Conservation (phyloP, 305 asterid genomes). For the Solanum aculeatissimum region DNA sequence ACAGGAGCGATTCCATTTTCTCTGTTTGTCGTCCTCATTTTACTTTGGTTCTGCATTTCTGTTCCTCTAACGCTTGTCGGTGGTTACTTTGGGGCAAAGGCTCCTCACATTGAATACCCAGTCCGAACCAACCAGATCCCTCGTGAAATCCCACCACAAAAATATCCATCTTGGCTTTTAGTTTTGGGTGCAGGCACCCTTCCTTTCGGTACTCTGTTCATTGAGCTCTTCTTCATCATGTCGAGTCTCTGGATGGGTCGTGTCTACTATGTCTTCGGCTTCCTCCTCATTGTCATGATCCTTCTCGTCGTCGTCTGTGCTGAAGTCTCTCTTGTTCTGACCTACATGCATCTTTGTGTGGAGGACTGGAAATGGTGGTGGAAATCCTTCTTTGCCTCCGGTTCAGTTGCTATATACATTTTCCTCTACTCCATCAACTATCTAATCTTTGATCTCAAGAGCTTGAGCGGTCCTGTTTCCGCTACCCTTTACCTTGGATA, state of each 20-base stretch:
- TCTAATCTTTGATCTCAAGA: conserved; percentile 29
- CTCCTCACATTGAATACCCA: conserved; percentile 33
- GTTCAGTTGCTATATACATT: conserved; percentile 33
- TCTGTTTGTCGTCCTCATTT: conserved; percentile 23
- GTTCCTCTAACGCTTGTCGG: conserved; percentile 36
- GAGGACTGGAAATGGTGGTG: conserved; percentile 48
- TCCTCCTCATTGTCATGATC: conserved; percentile 27
- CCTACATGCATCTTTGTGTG: conserved; percentile 39
- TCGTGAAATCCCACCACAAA: conserved; percentile 35
- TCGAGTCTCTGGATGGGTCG: conserved; percentile 44
- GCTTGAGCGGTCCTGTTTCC: conserved; percentile 29
- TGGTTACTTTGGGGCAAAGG: conserved; percentile 33
- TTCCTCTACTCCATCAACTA: conserved; percentile 28
- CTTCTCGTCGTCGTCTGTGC: conserved; percentile 33
- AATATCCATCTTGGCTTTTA: conserved; percentile 33
- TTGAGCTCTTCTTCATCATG: conserved; percentile 40
- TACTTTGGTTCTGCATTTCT: conserved; percentile 38
- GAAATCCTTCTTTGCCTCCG: conserved; percentile 37
- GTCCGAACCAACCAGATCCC: conserved; percentile 36
- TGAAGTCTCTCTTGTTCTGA: conserved; percentile 34
- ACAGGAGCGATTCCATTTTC: conserved; percentile 40
- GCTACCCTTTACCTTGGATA: conserved; percentile 36
- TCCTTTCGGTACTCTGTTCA: conserved; percentile 39
- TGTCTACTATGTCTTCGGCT: conserved; percentile 35
- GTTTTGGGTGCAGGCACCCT: conserved; percentile 39